Evolutionary conservation across 345 rosid genomes (phyloP), one percentile per base, ranked within the genome.

Genomic region (Sisymbrium irio): DNA sequence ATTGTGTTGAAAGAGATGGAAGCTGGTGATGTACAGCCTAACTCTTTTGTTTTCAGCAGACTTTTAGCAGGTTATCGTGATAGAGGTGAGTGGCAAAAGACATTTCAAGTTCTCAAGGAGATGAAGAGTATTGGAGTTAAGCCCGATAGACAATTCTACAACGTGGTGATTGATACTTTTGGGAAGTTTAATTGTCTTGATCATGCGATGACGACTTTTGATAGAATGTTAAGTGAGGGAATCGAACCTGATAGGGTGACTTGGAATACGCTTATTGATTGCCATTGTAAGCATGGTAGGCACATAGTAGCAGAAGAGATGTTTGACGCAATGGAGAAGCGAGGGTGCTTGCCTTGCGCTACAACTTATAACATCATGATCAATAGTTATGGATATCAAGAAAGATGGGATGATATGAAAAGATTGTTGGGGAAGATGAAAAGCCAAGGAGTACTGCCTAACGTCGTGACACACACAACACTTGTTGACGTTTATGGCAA

Each of bases 1-100:
- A 85, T 92, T 42, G 94, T 95, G 65, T 78, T 92, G 88, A 88
- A 92, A 79, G 96, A 95, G 82, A 92, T 95, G 97, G 96, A 94
- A 79, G 93, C 84, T 4, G 82, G 83, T 57, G 79, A 81, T 64
- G 85, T 85, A 64, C 83, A 79, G 80, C 97, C 96, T 5, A 92
- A 83, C 75, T 83, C 99, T 0, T 90, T 86, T 74, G 85, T 92
- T 45, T 95, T 86, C 76, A 85, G 92, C 77, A 82, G 97, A 71
- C 88, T 89, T 65, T 81, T 95, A 63, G 90, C 97, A 1, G 80
- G 88, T 69, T 92, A 90, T 69, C 83, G 97, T 0, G 93, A 95
- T 68, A 84, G 80, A 82, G 99, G 99, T 27, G 93, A 95, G 73
- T 95, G 97, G 99, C 97, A 95, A 65, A 90, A 81, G 81, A 78